phyloP scores from a whole-genome alignment of 768 basidiomycete genomes.

The Suillus decipiens region DNA sequence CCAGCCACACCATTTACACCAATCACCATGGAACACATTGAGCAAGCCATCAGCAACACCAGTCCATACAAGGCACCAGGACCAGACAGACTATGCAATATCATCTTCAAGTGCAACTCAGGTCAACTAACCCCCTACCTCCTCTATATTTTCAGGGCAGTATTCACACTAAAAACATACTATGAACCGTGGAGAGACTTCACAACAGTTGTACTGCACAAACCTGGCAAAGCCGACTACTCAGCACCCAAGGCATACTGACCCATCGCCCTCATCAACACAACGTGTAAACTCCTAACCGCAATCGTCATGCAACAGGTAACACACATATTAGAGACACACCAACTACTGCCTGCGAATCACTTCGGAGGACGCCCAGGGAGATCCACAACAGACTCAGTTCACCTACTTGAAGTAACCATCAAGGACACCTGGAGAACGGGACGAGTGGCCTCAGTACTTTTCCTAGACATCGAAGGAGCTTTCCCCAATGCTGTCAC shows the following conservation, averaged over 20 bases:
- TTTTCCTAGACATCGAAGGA: constrained; percentile 46
- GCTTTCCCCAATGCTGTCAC: constrained; percentile 44
- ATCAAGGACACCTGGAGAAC: constrained; percentile 41
- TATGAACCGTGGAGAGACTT: constrained; percentile 24
- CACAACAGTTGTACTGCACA: constrained; percentile 29
- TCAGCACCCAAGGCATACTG: constrained; percentile 34
- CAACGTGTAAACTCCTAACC: constrained; percentile 33
- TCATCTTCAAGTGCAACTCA: constrained; percentile 19
- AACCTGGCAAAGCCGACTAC: constrained; percentile 41
- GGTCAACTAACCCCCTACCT: constrained; percentile 7
- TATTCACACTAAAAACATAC: constrained; percentile 14
- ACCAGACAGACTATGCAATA: constrained; percentile 28
- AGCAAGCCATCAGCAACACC: constrained; percentile 10
- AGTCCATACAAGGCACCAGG: constrained; percentile 21
- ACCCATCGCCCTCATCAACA: constrained; percentile 40
- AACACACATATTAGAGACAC: constrained; percentile 27
- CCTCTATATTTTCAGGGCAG: constrained; percentile 13
- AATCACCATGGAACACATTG: constrained; percentile 18
- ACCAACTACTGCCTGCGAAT: constrained; percentile 33
- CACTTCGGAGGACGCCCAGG: constrained; percentile 45
- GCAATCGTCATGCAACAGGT: constrained; percentile 31
- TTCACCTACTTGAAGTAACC: constrained; percentile 33
- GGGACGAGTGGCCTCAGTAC: constrained; percentile 34
- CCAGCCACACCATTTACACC: background rate
- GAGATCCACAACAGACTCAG: constrained; percentile 37